Evolutionary conservation across 345 rosid species (phyloP), one percentile per base, ranked within the genome.

Genomic region (Pugionium dolabratum): DNA sequence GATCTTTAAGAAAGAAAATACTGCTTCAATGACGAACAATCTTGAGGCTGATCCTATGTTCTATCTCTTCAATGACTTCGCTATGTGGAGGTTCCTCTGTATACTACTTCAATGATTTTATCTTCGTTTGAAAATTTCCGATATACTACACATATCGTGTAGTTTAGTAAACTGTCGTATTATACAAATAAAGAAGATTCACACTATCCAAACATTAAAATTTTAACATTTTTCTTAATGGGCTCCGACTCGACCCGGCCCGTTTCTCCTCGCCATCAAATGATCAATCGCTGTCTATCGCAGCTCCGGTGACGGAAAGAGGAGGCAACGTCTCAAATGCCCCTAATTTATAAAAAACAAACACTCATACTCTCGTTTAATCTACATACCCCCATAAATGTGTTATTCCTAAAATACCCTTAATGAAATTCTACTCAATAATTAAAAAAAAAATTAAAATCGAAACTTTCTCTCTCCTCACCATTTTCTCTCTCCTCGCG

Each of bases 61-160:
- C 11, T 4, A 33, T 36, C 54, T 59, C 33, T 43, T 64, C 64
- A 43, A 71, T 47, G 57, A 71, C 70, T 64, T 72, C 9, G 64
- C 64, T 26, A 45, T 40, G 35, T 8, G 51, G 48, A 62, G 69
- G 30, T 59, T 66, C 71, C 43, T 53, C 54, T 54, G 37, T 46
- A 9, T 50, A 30, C 66, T 51, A 50, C n/a, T 18, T 56, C 4
- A 35, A 6, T 39, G 27, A 31, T 63, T 56, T n/a, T 53, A 36
- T 37, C 36, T 52, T 59, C 60, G 48, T 26, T 59, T 0, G 39
- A 49, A 64, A 64, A 8, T 28, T 70, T 71, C 43, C 27, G 28
- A 44, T n/a, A n/a, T n/a, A n/a, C 18, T 18, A 18, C 18, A 18
- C 0, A 18, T 18, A 18, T 18, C 18, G 18, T 18, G 0, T 18